Base-by-base conservation (phyloP, 2,329 filamentous ascomycete species). In the Penicillium sp. region DNA sequence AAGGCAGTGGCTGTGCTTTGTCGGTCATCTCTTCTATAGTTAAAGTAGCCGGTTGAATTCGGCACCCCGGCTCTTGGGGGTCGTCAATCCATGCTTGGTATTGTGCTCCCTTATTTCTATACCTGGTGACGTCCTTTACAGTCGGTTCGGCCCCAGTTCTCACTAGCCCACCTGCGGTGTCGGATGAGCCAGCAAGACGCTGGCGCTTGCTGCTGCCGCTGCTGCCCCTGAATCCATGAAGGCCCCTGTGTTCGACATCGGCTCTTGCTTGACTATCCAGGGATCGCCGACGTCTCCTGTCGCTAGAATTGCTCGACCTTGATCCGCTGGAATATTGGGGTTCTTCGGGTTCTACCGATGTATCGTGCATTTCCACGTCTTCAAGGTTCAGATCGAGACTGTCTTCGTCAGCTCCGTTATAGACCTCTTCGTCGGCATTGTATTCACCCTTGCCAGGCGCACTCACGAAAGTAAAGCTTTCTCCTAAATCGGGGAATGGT, bases 41-140 rank as follows among this genome's bases (percentile, higher is more conserved):
- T 14, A 39, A 7, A n/a, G 22, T 44, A 24, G 47, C 16, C 1
- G 31, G 46, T 32, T 31, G n/a, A 6, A 55, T 18, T 16, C 1
- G n/a, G 8, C 53, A 55, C 2, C 24, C 39, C 16, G 39, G 53
- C 16, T 4, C 39, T 9, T 38, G 5, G 0, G 53, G 22, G 8
- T 55, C 1, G 14, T 55, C 53, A n/a, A 55, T 45, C 39, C 46
- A 55, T 31, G 38, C 22, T 42, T 55, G 53, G 18, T 44, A 51
- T 11, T 20, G 22, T 3, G 31, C 39, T 31, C 53, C 46, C 31
- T 5, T 22, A 0, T 24, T 32, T 16, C 45, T 20, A 11, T 50
- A 54, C 11, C 18, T 26, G 6, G 24, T 16, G 2, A 53, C 14
- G 3, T 35, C 16, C 14, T n/a, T 9, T 3, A 4, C 2, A 2